Base-by-base conservation (phyloP, 164 flowering plant genomes). In the Vitis labrusca region DNA sequence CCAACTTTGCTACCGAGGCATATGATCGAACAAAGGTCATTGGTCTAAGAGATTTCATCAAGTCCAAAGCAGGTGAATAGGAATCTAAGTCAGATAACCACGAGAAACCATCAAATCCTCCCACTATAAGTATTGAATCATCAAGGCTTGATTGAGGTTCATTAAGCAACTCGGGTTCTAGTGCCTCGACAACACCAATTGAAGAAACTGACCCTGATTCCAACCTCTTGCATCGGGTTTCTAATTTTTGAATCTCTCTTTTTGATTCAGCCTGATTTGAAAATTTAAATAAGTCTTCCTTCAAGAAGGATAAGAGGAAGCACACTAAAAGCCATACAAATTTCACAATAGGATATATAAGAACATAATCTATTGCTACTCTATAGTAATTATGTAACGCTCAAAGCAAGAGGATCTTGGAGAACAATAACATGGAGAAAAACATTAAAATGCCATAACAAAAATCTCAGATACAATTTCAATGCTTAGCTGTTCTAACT, bases 81-180 rank as follows among this genome's bases (percentile, higher is more conserved):
- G 48, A 53, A 68, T 76, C 74, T 65, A 82, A 64, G 64, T 63
- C 57, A 17, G 81, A 65, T 47, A 81, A 51, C 85, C 86, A 85
- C 6, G 81, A 76, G 8, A 50, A 52, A 44, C 91, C 85, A 78
- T 85, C 80, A 79, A 37, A 82, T 49, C 88, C 91, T n/a, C 87
- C 88, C 1, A 80, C 71, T 13, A 83, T 15, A 54, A 77, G 55
- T 50, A 85, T 52, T 6, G 79, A 70, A 8, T 73, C 54, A 2
- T 65, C 64, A 53, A 59, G 15, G 16, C 14, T 37, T 44, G 52
- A 37, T 27, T 57, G 55, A 65, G 57, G 37, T 67, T 61, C 70
- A 57, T 58, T 19, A n/a, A 10, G 11, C 17, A 61, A 52, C 23
- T 57, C 47, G 66, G 47, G 8, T 23, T 17, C 54, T 5, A 13